phyloP scores from a whole-genome alignment of 1,139 yeast species.

The Yamadazyma atmosphaerica region DNA sequence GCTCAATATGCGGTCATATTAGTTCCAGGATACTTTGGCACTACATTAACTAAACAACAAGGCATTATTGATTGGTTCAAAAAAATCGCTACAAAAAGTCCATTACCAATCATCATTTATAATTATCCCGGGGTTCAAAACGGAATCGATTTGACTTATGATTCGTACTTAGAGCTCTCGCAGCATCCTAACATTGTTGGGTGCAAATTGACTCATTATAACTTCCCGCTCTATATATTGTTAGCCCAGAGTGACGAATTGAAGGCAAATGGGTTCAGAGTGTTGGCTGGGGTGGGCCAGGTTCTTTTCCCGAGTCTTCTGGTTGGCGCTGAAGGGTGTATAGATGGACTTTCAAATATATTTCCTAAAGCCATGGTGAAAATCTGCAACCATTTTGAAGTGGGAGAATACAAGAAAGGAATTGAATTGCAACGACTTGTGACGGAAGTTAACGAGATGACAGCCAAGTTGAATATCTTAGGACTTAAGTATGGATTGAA shows the following conservation, averaged over 20 bases:
- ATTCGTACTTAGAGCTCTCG: constrained; percentile 33
- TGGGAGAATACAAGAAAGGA: constrained; percentile 38
- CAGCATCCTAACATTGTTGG: constrained; percentile 41
- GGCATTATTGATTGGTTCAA: constrained; percentile 43
- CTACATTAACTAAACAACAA: constrained; percentile 30
- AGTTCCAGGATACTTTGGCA: constrained; percentile 35
- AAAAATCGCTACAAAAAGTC: constrained; percentile 40
- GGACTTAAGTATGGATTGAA: constrained; percentile 43
- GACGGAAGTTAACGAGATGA: constrained; percentile 42
- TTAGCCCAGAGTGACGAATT: constrained; percentile 38
- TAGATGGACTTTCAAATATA: constrained; percentile 46
- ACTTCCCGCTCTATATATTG: constrained; percentile 28
- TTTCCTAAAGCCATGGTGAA: constrained; percentile 43
- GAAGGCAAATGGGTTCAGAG: constrained; percentile 32
- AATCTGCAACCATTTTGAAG: constrained; percentile 26
- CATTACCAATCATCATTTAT: constrained; percentile 46
- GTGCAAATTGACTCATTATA: constrained; percentile 41
- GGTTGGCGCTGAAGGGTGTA: constrained; percentile 44
- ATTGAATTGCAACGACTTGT: constrained; percentile 37
- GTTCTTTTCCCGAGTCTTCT: constrained; percentile 42
- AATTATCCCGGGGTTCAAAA: constrained; percentile 51
- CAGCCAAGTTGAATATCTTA: constrained; percentile 41
- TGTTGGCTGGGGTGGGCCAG: constrained; percentile 50
- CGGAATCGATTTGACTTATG: constrained; percentile 34
- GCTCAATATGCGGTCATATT: constrained; percentile 32